Conservation (phyloP, 2,329 filamentous ascomycete genomes). For the Xylaria sp. region DNA sequence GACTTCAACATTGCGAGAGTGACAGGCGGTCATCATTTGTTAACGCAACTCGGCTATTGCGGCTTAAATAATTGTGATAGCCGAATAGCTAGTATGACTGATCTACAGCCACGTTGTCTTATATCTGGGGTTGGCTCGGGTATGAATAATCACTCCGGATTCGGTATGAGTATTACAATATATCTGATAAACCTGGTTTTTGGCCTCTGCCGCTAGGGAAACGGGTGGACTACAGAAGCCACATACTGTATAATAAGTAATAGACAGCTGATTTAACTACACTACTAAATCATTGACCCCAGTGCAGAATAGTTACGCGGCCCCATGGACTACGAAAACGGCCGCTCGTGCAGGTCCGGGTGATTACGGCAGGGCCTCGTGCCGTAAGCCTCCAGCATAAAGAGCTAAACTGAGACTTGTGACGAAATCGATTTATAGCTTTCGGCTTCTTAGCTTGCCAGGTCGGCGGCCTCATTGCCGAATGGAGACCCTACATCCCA, state of each 20-base stretch:
- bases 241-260: too few species aligned
- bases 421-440: conserved; percentile 1
- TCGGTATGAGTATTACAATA: too few species aligned
- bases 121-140: neutral
- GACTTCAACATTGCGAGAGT: too few species aligned
- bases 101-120: neutral
- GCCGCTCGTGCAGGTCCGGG: neutral
- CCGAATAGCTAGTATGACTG: neutral
- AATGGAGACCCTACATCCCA: neutral
- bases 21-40: too few species aligned
- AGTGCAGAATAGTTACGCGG: neutral
- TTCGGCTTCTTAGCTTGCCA: neutral
- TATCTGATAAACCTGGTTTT: neutral
- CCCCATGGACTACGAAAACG: neutral
- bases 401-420: neutral
- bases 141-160: neutral
- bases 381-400: neutral
- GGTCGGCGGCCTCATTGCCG: neutral
- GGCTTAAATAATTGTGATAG: neutral
- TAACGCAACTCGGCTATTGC: neutral
- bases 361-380: neutral
- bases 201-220: neutral
- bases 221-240: too few species aligned
- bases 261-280: too few species aligned
- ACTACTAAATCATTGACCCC: too few species aligned